Evolutionary conservation across 2,329 filamentous ascomycete genomes (phyloP).

Genomic region (Pseudogymnoascus pannorum): DNA sequence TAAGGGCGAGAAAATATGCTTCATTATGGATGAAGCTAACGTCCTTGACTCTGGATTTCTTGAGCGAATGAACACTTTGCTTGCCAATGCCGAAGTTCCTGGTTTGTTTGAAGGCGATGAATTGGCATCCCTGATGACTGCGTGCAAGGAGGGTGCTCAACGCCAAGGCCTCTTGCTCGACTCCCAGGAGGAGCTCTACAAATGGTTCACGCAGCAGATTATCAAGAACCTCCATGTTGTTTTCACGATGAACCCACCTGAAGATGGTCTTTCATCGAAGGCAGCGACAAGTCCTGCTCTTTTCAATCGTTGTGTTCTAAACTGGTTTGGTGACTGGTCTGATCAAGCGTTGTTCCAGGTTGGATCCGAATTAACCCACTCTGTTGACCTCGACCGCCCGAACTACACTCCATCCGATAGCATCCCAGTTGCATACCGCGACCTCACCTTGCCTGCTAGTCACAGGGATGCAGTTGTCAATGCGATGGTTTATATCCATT

Average conservation of each 20-base stretch:
- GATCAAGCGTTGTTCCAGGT: constrained; percentile 98
- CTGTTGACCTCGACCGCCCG: constrained; percentile 86
- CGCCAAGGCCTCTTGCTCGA: constrained; percentile 91
- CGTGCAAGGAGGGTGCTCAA: constrained; percentile 96
- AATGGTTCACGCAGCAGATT: constrained; percentile 99
- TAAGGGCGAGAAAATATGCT: constrained; percentile 99
- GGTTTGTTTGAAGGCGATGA: constrained; percentile 99
- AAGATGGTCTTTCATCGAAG: constrained; percentile 90
- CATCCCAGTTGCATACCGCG: constrained; percentile 86
- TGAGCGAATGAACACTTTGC: constrained; percentile 96
- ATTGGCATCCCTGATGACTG: constrained; percentile 96
- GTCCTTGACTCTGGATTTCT: constrained; percentile 97
- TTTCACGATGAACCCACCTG: constrained; percentile 99
- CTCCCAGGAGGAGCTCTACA: constrained; percentile 98
- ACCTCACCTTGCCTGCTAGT: constrained; percentile 73
- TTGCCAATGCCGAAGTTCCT: constrained; percentile 98
- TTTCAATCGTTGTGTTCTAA: constrained; percentile 99
- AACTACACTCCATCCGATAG: constrained; percentile 83
- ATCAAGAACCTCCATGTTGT: constrained; percentile 98
- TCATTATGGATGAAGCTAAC: constrained; percentile 99
- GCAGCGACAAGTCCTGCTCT: constrained; percentile 94
- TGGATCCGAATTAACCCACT: constrained; percentile 87
- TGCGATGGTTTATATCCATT: constrained; percentile 97
- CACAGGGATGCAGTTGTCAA: constrained; percentile 93
- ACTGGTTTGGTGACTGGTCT: constrained; percentile 99